Evolutionary conservation across 805 yeast genomes (phyloP), one percentile per base, ranked within the genome.

Genomic region (Nakazawaea pomicola): DNA sequence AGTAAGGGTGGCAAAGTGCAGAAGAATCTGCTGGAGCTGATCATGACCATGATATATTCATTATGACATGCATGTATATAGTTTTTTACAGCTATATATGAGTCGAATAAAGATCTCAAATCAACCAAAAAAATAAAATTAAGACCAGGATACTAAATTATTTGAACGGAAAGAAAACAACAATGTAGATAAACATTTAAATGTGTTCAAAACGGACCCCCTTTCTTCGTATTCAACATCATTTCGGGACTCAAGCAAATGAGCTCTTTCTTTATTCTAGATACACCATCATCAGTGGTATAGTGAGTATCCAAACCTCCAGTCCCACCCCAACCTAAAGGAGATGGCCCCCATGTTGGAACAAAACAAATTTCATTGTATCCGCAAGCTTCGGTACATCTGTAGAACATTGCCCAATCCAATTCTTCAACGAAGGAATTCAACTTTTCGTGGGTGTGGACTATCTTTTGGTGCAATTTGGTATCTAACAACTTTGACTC

Each of bases 301-400:
- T 40, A 33, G 15, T 40, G 39, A 9, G 35, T 35, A 18, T 32
- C 27, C 18, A 40, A 23, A 4, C 23, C 12, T 4, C 14, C 27
- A 4, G 16, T 18, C 3, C 9, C 49, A 1, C 62, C 62, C 70
- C 74, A 67, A 1, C 74, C 72, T 18, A 74, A 33, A 4, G 80
- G 80, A 0, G 71, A 59, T 3, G 82, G 83, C 0, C 70, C 83
- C 83, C 83, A 76, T 0, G 80, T 70, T 2, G 83, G 83, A 12
- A 75, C 67, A 41, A 65, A 76, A 47, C 83, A 78, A 3, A 74
- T 51, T 47, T 74, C 78, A 48, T 73, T 68, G 57, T 59, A 55
- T 0, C 49, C 59, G 54, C 83, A 77, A 4, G 50, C 54, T 2
- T 51, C 39, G 0, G 63, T 49, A 52, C 82, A 76, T 32, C 59